Evolutionary conservation across 768 basidiomycete genomes (phyloP), one percentile per base, ranked within the genome.

Genomic region (Suillus paluster): DNA sequence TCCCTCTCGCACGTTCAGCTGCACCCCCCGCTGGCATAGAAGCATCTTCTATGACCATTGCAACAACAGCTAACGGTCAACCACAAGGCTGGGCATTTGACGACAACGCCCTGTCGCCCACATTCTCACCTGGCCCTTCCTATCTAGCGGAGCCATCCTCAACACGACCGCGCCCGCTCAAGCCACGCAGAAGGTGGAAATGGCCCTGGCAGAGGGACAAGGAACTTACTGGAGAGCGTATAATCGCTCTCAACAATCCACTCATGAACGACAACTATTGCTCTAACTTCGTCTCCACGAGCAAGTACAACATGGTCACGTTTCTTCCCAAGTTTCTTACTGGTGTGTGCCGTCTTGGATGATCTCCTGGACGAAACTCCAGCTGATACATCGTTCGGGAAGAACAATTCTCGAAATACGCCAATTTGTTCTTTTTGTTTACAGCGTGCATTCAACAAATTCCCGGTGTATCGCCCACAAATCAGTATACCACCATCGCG

Each of bases 391-490:
- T 15, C 17, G 39, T 60, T 19, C 30, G 33, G 55, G 7, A 77
- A 97, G 96, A 97, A 74, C 95, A 98, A 86, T 97, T 98, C 81
- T 95, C 94, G 48, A 94, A 97, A 86, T 98, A 98, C 73, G 97
- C 97, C 67, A 99, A 99, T 73, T 57, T 99, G 63, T 99, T 99
- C 83, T 99, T 99, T 83, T 82, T 99, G 62, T 99, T 99, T 81
- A 98, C 97, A 34, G 94, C 94, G 21, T 89, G 84, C 77, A 99
- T 99, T 54, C 97, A 99, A 71, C 97, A 99, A 79, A 95, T 99
- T 66, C 97, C 97, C 17, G 93, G 88, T 68, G 96, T 99, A 8
- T 99, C 97, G 1, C 97, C 97, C 17, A 99, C 97, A 3, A 95
- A 97, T 70, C 82, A 78, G 62, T 99, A 92, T 74, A 99, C 97